Evolutionary conservation across 768 basidiomycete genomes (phyloP), one percentile per base, ranked within the genome.

Genomic region (Lentinula lateritia): DNA sequence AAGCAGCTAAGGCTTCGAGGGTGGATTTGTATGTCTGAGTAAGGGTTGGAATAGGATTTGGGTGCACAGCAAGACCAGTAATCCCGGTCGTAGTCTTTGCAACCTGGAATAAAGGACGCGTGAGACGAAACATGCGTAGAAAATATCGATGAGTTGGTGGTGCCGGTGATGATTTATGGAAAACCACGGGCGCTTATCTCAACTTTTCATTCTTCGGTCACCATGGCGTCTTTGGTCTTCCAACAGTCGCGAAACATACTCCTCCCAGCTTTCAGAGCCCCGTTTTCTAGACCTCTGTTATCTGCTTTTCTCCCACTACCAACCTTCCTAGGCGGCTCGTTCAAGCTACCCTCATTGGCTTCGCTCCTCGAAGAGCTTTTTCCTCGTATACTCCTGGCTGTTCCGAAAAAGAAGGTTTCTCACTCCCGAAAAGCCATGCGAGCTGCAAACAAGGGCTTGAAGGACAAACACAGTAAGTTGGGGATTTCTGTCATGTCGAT

Each of bases 381-480:
- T 63, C 95, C 95, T 12, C 82, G 94, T 0, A 86, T 95, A 72
- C 77, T 98, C 18, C 83, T 94, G 46, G 94, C 95, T 28, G 96
- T 96, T 1, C 96, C 96, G 28, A 98, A 98, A 76, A 90, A 89
- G 72, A 95, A 95, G 75, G 83, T 87, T 10, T 94, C 95, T 0
- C 95, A 98, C 75, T 94, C 93, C 20, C 82, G 92, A 56, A 98
- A 98, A 74, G 83, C 89, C n/a, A 96, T 96, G 94, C 83, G 95
- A 45, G 87, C 86, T 64, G 90, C 95, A 15, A 94, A 95, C 74
- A 98, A 98, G 74, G 94, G 95, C 1, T 76, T 97, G 68, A 93
- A 95, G 73, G 95, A 98, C 74, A 95, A 93, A 73, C 87, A 87
- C 63, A 94, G 96, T 94, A 68, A 63, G 86, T 74, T 7, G 9